Evolutionary conservation across 495 filamentous ascomycete species (phyloP).

Genomic region (Daldinia caldariorum): DNA sequence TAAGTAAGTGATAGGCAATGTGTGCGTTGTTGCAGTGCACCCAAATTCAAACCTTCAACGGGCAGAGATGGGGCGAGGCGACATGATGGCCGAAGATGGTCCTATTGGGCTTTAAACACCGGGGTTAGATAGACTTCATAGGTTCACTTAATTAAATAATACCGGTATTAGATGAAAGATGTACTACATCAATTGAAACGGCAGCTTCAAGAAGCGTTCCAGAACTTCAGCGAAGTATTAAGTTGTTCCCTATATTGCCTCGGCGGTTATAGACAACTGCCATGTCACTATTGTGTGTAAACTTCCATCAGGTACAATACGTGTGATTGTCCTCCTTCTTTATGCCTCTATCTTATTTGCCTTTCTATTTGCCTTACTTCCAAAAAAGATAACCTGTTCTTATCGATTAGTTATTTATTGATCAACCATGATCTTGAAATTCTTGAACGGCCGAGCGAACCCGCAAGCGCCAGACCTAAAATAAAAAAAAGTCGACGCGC

Average conservation of each 20-base stretch:
- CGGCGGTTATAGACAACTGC: conserved; percentile 25
- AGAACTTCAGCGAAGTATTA: conserved; percentile 6
- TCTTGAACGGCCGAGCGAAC: conserved; percentile 12
- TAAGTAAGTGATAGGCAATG: no score
- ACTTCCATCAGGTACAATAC: conserved; percentile 21
- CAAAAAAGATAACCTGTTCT: neutral
- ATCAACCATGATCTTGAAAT: conserved; percentile 8
- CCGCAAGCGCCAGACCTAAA: conserved; percentile 7
- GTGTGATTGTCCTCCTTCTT: conserved; percentile 37
- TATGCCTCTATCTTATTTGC: conserved; percentile 32
- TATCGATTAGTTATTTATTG: conserved; percentile 18
- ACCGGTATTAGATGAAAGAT: neutral
- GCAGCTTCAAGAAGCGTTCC: conserved; percentile 27
- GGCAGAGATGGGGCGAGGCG: conserved; percentile 16
- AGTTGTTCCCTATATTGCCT: conserved; percentile 14
- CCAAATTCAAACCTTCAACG: neutral
- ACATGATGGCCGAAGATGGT: conserved; percentile 28
- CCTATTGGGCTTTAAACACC: neutral
- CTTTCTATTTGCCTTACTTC: no score
- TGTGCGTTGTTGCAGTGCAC: no score
- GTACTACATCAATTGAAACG: conserved; percentile 18
- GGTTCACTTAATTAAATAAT: neutral
- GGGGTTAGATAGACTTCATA: neutral
- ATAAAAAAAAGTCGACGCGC: conserved; percentile 15
- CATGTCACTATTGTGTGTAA: conserved; percentile 20